Evolutionary conservation across 164 flowering plant genomes (phyloP), one percentile per base, ranked within the genome.

Genomic region (Hamamelis virginiana): DNA sequence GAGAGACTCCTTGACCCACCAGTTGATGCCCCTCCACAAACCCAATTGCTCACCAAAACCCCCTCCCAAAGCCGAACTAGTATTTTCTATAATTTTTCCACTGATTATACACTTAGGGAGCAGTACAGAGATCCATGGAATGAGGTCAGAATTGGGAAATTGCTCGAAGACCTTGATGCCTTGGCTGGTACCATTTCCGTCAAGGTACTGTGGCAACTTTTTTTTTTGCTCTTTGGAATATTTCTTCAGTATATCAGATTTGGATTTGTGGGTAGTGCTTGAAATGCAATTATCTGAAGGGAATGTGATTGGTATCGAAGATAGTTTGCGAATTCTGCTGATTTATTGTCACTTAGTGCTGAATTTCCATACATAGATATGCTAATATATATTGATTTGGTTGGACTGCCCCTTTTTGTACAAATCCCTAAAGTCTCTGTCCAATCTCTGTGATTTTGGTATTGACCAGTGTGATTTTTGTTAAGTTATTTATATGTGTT

Each of bases 111-210:
- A 10, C 77, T 92, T 45, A 89, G 97, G 28, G 97, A 94, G 76
- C 98, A 94, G 92, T 94, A 94, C 64, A 87, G 96, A 76, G 93
- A 94, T 75, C 89, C 97, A 11, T 89, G 95, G 94, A 92, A 92
- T 78, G 93, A 91, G 80, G 85, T 94, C 70, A 77, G 97, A 70
- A 86, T 92, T 69, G 98, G 97, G 66, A 94, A 88, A 52, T 76
- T 94, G 88, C 92, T 94, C 26, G 97, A 94, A 69, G 98, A 94
- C 69, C 92, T 94, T 45, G 98, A 94, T 82, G 98, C 98, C 14
- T 81, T 94, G 10, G 98, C 98, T 48, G 98, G 97, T 12, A 91
- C 98, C 68, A 92, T 94, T 22, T 85, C 98, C 0, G 89, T 94
- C 48, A 91, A 89, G 97, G 96, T 90, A 80, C 41, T 6, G 6